phyloP scores from a whole-genome alignment of 2,329 filamentous ascomycete genomes.

The Hymenoscyphus albidus region DNA sequence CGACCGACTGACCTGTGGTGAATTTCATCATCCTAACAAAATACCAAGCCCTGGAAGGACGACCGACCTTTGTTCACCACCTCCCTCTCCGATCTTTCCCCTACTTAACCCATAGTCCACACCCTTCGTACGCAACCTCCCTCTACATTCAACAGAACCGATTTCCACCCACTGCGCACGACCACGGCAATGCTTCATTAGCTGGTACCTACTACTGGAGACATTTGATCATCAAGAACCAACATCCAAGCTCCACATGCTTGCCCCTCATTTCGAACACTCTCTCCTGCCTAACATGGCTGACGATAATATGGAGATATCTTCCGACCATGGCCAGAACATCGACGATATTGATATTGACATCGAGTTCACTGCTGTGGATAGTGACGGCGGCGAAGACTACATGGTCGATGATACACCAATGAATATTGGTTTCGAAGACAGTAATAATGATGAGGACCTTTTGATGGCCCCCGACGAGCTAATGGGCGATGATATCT shows the following conservation, averaged over 20 bases:
- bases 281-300: background rate
- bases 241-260: slow-evolving; percentile 1
- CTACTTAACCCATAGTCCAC: background rate
- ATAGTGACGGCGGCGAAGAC: slow-evolving; percentile 8
- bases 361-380: slow-evolving; percentile 9
- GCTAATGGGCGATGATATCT: slow-evolving; percentile 3
- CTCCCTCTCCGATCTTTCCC: background rate
- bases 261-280: background rate
- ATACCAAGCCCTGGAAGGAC: background rate
- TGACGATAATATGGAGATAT: slow-evolving; percentile 13
- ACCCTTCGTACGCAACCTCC: background rate
- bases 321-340: slow-evolving; percentile 12
- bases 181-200: background rate
- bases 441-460: background rate
- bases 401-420: slow-evolving; percentile 11
- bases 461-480: background rate
- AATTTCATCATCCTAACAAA: background rate
- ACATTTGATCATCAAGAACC: background rate
- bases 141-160: background rate
- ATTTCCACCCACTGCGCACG: background rate
- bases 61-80: background rate
- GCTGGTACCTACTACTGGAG: background rate
- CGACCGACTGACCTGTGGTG: background rate
- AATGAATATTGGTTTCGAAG: background rate
- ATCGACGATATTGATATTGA: slow-evolving; percentile 11